Evolutionary conservation across 495 filamentous ascomycete species (phyloP), one percentile per base, ranked within the genome.

Genomic region (Cryomyces minteri): DNA sequence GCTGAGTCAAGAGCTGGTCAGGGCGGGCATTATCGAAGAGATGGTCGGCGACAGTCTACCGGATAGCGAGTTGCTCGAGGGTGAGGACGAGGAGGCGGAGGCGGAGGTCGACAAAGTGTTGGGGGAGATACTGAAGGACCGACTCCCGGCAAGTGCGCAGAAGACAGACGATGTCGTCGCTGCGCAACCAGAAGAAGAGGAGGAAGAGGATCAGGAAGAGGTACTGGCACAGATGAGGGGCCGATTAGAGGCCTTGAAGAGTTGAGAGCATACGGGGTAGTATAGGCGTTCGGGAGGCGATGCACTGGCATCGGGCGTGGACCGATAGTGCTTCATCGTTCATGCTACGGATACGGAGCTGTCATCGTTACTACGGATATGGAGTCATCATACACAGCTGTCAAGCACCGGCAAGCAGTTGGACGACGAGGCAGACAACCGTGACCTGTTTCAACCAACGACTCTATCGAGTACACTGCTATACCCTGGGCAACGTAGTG

Each of bases 21-120:
- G 81, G 62, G 88, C 90, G 2, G 90, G 92, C 4, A 88, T 98
- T 50, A 94, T 98, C 48, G 90, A 98, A 65, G 90, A 98, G 67
- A 94, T 95, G 80, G 78, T 93, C 9, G 80, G 76, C 38, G 90
- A 96, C 58, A 76, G 69, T 37, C 62, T 95, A 51, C 85, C 85
- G n/a, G 74, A 79, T 53, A 72, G 75, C 37, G 68, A 77, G 45
- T 46, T 82, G 32, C 58, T 76, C 18, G 82, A 88, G 50, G 84
- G 82, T 12, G 86, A 90, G 58, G 80, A 87, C 34, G 77, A 77
- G n/a, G 88, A 94, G 66, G 86, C 80, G 4, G 86, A 95, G 52
- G 69, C 68, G 31, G 88, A 96, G 66, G 85, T 94, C 11, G 90
- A 94, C 50, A 92, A 90, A 70, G 79, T 94, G 12, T 63, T 96